Evolutionary conservation across 2,329 filamentous ascomycete genomes (phyloP).

Genomic region (Periconia sp.): DNA sequence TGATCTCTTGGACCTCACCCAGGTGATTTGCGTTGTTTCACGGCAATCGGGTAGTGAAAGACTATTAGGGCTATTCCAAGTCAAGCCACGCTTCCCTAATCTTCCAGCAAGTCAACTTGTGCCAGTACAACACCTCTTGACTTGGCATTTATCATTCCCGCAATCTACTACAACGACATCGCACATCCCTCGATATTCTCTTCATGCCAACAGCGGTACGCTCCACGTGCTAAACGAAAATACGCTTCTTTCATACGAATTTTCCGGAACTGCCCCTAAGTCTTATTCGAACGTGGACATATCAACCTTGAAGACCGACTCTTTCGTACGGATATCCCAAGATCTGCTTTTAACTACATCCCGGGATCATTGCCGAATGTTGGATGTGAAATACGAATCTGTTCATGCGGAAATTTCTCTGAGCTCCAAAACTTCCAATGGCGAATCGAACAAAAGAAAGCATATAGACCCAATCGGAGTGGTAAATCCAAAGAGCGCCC

Average conservation of each 20-base stretch:
- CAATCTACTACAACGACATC: constrained; percentile 16
- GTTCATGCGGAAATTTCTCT: constrained; percentile 52
- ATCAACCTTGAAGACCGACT: constrained; percentile 59
- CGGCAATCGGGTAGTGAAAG: constrained; percentile 22
- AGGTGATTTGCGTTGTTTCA: constrained; percentile 41
- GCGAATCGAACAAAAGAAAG: constrained; percentile 49
- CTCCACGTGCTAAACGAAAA: constrained; percentile 65
- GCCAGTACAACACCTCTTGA: constrained; percentile 40
- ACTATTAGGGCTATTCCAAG: constrained; percentile 32
- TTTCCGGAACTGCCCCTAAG: constrained; percentile 67
- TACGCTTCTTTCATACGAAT: constrained; percentile 66
- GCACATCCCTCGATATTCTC: constrained; percentile 50
- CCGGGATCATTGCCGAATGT: constrained; percentile 57
- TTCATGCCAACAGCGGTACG: constrained; percentile 69
- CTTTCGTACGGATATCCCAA: constrained; percentile 71
- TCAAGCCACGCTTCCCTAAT: constrained; percentile 40
- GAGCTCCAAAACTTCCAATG: constrained; percentile 15
- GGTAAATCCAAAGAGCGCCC: constrained; percentile 51
- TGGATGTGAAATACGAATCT: constrained; percentile 71
- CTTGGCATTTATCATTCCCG: constrained; percentile 35
- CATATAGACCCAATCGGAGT: constrained; percentile 38
- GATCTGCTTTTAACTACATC: constrained; percentile 71
- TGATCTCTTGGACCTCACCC: constrained; percentile 42
- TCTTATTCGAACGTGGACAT: constrained; percentile 60
- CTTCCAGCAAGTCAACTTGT: constrained; percentile 33